Percentiles rank a stretch among this genome's conserved stretches.
Evolutionary conservation across 2,329 filamentous ascomycete species (phyloP).

Genomic region (Myotisia sp.): DNA sequence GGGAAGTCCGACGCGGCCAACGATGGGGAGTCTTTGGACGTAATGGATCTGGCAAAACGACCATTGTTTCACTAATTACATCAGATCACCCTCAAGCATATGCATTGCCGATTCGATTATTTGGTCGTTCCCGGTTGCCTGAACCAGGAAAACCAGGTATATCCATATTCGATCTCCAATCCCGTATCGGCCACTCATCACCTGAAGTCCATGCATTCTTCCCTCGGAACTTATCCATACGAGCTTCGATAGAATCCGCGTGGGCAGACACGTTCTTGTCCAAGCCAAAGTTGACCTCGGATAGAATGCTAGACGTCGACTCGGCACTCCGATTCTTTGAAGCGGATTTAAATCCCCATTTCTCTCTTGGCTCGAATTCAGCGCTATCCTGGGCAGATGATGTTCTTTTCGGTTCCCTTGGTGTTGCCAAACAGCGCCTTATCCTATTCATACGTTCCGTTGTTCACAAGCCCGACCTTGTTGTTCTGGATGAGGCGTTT

Average conservation of each 20-base stretch:
- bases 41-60: conserved; percentile 92
- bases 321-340: conserved; percentile 64
- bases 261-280: conserved; percentile 80
- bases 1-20: conserved; percentile 70
- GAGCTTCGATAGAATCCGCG: conserved; percentile 65
- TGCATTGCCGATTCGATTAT: conserved; percentile 71
- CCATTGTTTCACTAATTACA: conserved; percentile 76
- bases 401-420: conserved; percentile 55
- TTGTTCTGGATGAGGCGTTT: conserved; percentile 78
- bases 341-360: conserved; percentile 47
- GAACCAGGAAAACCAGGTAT: conserved; percentile 57
- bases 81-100: conserved; percentile 95
- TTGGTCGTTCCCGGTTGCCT: conserved; percentile 68
- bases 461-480: conserved; percentile 64
- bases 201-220: conserved; percentile 92
- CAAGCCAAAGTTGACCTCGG: conserved; percentile 48
- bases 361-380: not conserved
- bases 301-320: conserved; percentile 48
- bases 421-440: conserved; percentile 51
- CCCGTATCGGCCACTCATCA: conserved; percentile 78
- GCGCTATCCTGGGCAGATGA: conserved; percentile 1
- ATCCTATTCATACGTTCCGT: conserved; percentile 70
- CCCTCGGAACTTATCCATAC: conserved; percentile 58
- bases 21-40: conserved; percentile 87
- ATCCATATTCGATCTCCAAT: conserved; percentile 84